Evolutionary conservation across 192 early-diverging fungal species (phyloP), one percentile per base, ranked within the genome.

Genomic region (Coemansia erecta): DNA sequence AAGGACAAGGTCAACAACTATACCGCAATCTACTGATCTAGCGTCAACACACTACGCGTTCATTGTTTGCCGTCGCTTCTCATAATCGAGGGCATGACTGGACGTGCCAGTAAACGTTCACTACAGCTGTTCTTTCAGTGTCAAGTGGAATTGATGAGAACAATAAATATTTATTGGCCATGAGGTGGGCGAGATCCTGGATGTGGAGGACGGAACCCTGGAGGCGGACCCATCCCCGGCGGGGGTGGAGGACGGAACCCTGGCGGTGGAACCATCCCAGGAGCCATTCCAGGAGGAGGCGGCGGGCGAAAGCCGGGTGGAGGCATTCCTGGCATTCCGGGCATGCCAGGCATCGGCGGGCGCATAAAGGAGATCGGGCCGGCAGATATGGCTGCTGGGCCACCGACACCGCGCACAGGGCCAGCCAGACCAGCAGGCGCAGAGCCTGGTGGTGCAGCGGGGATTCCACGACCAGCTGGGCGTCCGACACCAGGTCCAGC

Each of bases 321-420:
- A 73, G 72, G 84, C 81, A 80, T 79, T 22, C 79, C 69, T 28
- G 85, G 84, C 37, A 83, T 71, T 37, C 81, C 83, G 11, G 76
- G 70, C 68, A 81, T 71, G n/a, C 84, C 83, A 26, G 83, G 81
- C 35, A 81, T 84, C 15, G 85, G 88, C 23, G 85, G 88, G 58
- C 92, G 90, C 42, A 89, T 66, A 69, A 92, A 85, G 18, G 90
- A 89, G 14, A 91, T 81, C 21, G 86, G 88, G 6, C 84, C 83
- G 33, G 72, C 75, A 47, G 67, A 52, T 15, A 82, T 72, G 21
- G 85, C 81, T 7, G 83, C 90, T 33, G 96, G 96, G 26, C 94
- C 97, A 65, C 97, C 94, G 40, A 99, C 88, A 52, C 97, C 97
- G 53, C 93, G 85, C n/a, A 97, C 89, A 28, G 95, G 96, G 24